Evolutionary conservation across 1,139 yeast genomes (phyloP), one percentile per base, ranked within the genome.

Genomic region (Saccharomyces pastorianus): DNA sequence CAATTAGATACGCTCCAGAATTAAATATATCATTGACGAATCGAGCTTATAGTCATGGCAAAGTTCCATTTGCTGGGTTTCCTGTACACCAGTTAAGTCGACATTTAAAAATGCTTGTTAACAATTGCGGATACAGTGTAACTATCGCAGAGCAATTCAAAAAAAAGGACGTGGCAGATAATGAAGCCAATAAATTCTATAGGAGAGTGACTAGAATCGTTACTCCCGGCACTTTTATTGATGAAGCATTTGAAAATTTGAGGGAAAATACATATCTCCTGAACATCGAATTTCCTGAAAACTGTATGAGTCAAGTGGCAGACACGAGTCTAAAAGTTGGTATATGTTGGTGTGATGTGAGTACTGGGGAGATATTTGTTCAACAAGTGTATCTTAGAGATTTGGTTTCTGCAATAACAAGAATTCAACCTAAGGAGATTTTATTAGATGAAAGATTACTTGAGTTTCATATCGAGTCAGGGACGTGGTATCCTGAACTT

Each of bases 211-310:
- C 90, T 4, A 75, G 98, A 49, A 82, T 91, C 6, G 81, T 93
- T 1, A 85, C 97, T 0, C 97, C 98, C 0, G 99, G 99, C 1
- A 93, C 98, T 0, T 78, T 93, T 51, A 80, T 91, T 11, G 96
- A 89, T 63, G 98, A 93, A 62, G 82, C 88, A 0, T 85, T 91
- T 59, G 74, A 93, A 61, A 86, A 90, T 64, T 82, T 81, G 57
- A 81, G 81, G 58, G 78, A 80, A 52, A 86, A 87, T 61, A 89
- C 90, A 64, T 90, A 77, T 65, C 72, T 91, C 41, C 74, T 86
- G 46, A 80, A 90, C 3, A 74, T 91, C 11, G 77, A 80, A 5
- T 75, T 86, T 49, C 87, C 89, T 0, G 74, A 76, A 13, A 74
- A 73, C 55, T 70, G 76, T 50, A 70, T 76, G 48, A 66, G 68